These are phyloP conservation scores for Hypomontagnella submonticulosa DNA, from an alignment of 495 filamentous ascomycete species.

Conservation along the genomic window DNA sequence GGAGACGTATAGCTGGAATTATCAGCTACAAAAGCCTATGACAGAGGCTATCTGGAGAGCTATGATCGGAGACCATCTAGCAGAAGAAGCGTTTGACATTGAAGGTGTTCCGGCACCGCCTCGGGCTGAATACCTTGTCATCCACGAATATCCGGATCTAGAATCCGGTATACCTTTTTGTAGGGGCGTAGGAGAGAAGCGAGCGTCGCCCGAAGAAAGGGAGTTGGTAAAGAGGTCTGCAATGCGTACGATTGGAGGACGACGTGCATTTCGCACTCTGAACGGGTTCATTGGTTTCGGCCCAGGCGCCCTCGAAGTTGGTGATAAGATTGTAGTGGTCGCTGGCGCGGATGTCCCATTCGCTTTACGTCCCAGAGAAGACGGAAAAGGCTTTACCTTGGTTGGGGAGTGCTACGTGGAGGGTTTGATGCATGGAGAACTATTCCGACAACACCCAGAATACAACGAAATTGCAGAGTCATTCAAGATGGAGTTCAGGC, in stretches of 20 bases:
- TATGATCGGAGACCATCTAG: no score
- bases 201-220: no score
- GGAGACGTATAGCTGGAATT: no score
- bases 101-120: no score
- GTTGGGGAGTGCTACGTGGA: slow-evolving; percentile 36
- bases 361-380: slow-evolving; percentile 14
- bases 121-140: no score
- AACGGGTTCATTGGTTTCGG: slow-evolving; percentile 10
- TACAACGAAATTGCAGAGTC: neutral
- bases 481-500: neutral
- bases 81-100: no score
- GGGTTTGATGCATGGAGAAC: slow-evolving; percentile 29
- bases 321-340: slow-evolving; percentile 31
- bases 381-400: slow-evolving; percentile 8
- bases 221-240: neutral
- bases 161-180: no score
- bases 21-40: no score
- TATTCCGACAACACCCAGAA: slow-evolving; percentile 6
- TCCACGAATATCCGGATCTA: no score
- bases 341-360: slow-evolving; percentile 28
- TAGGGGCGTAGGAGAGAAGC: no score
- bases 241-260: neutral
- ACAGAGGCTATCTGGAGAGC: no score
- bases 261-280: neutral
- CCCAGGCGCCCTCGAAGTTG: neutral